Conservation (phyloP, 805 yeast species). For the Peterozyma toletana region DNA sequence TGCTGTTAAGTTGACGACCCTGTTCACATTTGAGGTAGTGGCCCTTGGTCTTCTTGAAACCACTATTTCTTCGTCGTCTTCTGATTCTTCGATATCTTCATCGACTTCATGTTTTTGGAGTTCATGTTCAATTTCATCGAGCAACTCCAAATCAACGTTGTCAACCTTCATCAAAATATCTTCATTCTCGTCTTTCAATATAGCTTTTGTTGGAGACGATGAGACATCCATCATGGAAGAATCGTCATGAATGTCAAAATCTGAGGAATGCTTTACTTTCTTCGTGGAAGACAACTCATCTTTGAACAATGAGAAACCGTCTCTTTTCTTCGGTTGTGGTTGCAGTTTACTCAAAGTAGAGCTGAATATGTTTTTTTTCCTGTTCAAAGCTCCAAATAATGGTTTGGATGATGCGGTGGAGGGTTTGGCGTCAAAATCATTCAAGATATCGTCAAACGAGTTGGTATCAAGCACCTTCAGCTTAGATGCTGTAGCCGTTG, state of each 20-base stretch:
- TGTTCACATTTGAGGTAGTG: constrained; percentile 30
- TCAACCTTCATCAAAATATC: constrained; percentile 2
- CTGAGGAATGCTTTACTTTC: constrained; percentile 15
- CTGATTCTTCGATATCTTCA: constrained; percentile 27
- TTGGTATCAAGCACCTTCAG: constrained; percentile 32
- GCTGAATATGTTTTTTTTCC: constrained; percentile 20
- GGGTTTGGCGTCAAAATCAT: constrained; percentile 36
- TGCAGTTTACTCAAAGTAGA: constrained; percentile 15
- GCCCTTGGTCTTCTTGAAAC: constrained; percentile 45
- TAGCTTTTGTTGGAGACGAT: constrained; percentile 4
- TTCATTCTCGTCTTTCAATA: neutral
- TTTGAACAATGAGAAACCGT: constrained; percentile 10
- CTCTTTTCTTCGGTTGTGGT: constrained; percentile 1
- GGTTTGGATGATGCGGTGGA: constrained; percentile 14
- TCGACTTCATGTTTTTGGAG: constrained; percentile 8
- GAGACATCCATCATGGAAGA: constrained; percentile 7
- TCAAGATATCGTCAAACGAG: constrained; percentile 64
- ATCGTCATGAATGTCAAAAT: constrained; percentile 12
- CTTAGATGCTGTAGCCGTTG: constrained; percentile 13
- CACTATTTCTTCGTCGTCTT: constrained; percentile 53
- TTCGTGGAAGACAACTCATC: constrained; percentile 14
- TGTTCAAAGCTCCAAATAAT: constrained; percentile 10
- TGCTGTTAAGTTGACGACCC: constrained; percentile 34
- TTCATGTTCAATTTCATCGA: constrained; percentile 2
- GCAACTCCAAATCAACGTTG: constrained; percentile 1